A percentile compares a stretch with the other conserved stretches of the same genome.
phyloP scores from a whole-genome alignment of 2,329 filamentous ascomycete genomes.

The Neopestalotiopsis sp. region DNA sequence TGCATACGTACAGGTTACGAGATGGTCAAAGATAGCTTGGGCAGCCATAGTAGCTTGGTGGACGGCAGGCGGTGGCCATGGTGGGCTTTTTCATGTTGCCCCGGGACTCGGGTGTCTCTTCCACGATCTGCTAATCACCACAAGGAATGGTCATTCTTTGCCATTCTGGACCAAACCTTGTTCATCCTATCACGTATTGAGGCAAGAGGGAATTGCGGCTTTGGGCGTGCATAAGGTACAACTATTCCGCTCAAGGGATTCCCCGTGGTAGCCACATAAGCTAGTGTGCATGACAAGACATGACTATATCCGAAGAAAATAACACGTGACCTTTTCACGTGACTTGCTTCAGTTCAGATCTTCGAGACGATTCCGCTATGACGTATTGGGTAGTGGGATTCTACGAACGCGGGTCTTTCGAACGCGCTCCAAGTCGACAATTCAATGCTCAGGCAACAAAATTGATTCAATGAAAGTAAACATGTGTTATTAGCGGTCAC shows the following conservation, averaged over 20 bases:
- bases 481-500: background rate
- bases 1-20: no score
- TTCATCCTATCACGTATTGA: background rate
- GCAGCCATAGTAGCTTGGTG: background rate
- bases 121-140: background rate
- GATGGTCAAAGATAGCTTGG: background rate
- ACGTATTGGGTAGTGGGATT: background rate
- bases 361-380: background rate
- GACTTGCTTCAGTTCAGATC: background rate
- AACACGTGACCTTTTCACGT: background rate
- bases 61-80: no score
- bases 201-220: background rate
- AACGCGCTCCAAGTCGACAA: background rate
- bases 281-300: background rate
- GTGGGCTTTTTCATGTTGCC: background rate
- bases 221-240: background rate
- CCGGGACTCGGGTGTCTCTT: background rate
- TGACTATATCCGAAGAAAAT: background rate
- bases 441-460: background rate
- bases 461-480: background rate
- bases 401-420: background rate
- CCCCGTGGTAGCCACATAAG: background rate
- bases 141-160: background rate
- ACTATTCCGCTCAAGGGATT: background rate
- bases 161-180: background rate